These are phyloP conservation scores for Sugiyamaella japonica DNA, from an alignment of 1,139 yeast species.

Conservation along the genomic window DNA sequence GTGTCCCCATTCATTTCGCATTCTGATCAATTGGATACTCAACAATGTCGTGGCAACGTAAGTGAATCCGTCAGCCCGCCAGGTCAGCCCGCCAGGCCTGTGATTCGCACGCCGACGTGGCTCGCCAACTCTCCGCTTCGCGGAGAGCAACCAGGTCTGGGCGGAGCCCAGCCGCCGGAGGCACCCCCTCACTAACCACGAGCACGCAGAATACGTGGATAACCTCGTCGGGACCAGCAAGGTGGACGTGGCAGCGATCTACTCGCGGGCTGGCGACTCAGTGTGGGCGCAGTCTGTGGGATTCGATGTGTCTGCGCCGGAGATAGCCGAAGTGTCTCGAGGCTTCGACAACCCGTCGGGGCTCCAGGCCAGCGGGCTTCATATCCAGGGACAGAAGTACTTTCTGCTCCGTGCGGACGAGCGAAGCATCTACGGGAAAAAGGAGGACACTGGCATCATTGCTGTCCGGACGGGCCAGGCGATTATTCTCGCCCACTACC, in stretches of 20 bases:
- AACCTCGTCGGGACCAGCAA: conserved; percentile 83
- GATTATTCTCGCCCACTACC: conserved; percentile 85
- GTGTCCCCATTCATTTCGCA: too few relatives aligned
- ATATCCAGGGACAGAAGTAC: conserved; percentile 81
- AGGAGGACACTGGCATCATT: conserved; percentile 79
- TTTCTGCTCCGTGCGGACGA: conserved; percentile 88
- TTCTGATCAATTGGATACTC: background rate
- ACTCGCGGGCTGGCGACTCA: conserved; percentile 92
- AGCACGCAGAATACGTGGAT: conserved; percentile 74
- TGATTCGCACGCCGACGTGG: too few relatives aligned
- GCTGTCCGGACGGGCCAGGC: conserved; percentile 95
- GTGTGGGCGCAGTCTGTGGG: conserved; percentile 88
- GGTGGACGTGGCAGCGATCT: conserved; percentile 88
- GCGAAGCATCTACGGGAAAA: conserved; percentile 92
- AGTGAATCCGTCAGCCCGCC: too few relatives aligned
- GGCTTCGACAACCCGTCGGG: conserved; percentile 81
- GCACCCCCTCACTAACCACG: conserved; percentile 2
- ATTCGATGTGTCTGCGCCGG: conserved; percentile 65
- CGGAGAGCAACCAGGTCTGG: background rate
- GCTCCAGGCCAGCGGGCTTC: conserved; percentile 83
- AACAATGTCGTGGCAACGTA: conserved; percentile 48
- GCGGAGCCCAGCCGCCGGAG: conserved; percentile 15
- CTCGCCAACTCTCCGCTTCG: background rate
- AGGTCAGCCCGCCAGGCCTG: too few relatives aligned
- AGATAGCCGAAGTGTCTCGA: conserved; percentile 68